A percentile compares a stretch with the other conserved stretches of the same genome.
Conservation (phyloP, 768 basidiomycete genomes). For the Dacryopinax primogenitus region DNA sequence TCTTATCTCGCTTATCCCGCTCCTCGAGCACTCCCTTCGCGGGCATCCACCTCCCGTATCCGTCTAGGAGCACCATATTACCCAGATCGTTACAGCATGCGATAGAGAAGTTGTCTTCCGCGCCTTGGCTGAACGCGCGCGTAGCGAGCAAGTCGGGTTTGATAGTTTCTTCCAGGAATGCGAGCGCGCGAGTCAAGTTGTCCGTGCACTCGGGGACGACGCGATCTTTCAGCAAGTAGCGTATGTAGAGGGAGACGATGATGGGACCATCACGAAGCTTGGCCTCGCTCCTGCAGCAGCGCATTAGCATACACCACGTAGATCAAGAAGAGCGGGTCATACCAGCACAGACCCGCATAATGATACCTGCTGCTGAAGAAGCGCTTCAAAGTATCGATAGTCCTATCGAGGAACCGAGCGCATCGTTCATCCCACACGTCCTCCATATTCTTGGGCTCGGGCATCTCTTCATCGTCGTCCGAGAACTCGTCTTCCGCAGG, state of each 20-base stretch:
- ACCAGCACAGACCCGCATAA: slow-evolving; percentile 60
- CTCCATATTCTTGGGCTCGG: not conserved
- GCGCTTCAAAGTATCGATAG: slow-evolving; percentile 43
- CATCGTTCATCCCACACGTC: slow-evolving; percentile 25
- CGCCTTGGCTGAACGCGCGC: not conserved
- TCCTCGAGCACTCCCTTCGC: not conserved
- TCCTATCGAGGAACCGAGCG: slow-evolving; percentile 46
- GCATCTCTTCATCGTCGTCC: not conserved
- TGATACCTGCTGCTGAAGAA: slow-evolving; percentile 62
- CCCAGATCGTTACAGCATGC: not conserved
- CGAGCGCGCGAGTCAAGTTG: slow-evolving; percentile 24
- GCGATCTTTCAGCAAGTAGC: slow-evolving; percentile 45
- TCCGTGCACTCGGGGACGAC: slow-evolving; percentile 44
- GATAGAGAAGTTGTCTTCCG: not conserved
- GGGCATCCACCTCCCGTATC: not conserved
- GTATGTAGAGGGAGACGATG: slow-evolving; percentile 46
- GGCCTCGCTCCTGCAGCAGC: slow-evolving; percentile 32
- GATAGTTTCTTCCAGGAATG: not conserved
- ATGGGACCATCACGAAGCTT: slow-evolving; percentile 41
- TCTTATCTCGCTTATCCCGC: not conserved
- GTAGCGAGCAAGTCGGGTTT: not conserved
- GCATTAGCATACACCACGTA: not conserved
- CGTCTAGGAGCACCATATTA: not conserved
- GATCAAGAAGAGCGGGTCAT: slow-evolving; percentile 17
- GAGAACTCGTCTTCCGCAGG: not conserved